Conservation (phyloP, 177 flowering plant genomes). For the Vitis hybrid region DNA sequence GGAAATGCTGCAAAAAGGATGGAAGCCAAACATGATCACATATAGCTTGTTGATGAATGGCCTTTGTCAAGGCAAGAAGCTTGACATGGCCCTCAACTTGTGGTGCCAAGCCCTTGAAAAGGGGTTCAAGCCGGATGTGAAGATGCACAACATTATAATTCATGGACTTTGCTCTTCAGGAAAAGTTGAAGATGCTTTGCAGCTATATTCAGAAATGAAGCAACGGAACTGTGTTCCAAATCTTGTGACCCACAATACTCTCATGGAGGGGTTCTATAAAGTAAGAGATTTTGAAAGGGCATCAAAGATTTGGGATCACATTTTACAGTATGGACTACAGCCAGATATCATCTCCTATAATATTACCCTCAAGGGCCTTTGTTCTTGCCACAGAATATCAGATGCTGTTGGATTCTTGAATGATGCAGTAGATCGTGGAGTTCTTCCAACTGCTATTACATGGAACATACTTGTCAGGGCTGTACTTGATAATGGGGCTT, state of each 20-base stretch:
- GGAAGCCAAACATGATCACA: conserved; percentile 65
- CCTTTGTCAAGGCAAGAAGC: conserved; percentile 50
- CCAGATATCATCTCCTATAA: conserved; percentile 89
- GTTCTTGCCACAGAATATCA: conserved; percentile 55
- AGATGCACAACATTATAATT: conserved; percentile 71
- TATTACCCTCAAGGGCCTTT: conserved; percentile 79
- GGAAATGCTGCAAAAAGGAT: conserved; percentile 79
- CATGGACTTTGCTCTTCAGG: conserved; percentile 85
- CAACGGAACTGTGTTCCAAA: conserved; percentile 49
- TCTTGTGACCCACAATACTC: conserved; percentile 80
- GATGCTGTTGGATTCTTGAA: conserved; percentile 57
- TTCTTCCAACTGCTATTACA: conserved; percentile 66
- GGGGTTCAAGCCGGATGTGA: conserved; percentile 71
- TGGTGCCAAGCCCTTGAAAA: conserved; percentile 50
- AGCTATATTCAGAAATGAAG: conserved; percentile 55
- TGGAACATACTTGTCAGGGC: conserved; percentile 87
- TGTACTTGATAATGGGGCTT: conserved; percentile 21
- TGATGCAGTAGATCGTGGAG: conserved; percentile 55
- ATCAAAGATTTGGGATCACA: conserved; percentile 61
- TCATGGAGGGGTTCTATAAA: conserved; percentile 83
- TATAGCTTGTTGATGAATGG: conserved; percentile 73
- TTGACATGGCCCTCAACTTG: conserved; percentile 57
- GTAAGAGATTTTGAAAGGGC: conserved; percentile 51
- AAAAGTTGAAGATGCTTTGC: conserved; percentile 59
- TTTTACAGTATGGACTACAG: conserved; percentile 45